Conservation (phyloP, 345 rosid species). For the Pseudoturritis turrita region DNA sequence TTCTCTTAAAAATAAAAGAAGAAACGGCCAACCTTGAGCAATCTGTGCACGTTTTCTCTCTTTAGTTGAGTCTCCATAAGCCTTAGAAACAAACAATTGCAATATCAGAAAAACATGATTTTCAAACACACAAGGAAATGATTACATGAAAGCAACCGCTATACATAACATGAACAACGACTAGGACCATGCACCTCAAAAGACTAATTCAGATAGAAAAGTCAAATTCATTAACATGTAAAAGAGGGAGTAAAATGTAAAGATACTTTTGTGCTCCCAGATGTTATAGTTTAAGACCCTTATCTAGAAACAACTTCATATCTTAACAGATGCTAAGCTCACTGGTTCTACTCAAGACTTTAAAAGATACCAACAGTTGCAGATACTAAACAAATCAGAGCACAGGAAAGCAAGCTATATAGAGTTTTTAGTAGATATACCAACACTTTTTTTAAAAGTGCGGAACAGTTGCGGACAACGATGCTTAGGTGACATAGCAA, state of each 20-base stretch:
- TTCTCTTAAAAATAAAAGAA: not conserved
- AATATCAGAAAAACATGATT: constrained; percentile 18
- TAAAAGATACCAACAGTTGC: not conserved
- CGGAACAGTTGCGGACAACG: not conserved
- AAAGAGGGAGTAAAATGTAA: not conserved
- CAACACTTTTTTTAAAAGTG: not conserved
- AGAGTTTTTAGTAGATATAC: not conserved
- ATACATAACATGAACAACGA: not conserved
- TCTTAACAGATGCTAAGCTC: not conserved
- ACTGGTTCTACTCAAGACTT: not conserved
- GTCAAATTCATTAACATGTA: not conserved
- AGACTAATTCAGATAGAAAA: not conserved
- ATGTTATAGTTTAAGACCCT: constrained; percentile 1
- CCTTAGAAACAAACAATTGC: constrained; percentile 43
- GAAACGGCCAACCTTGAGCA: constrained; percentile 73
- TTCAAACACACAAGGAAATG: not conserved
- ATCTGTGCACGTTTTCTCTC: constrained; percentile 90
- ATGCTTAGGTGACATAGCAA: constrained; percentile 1
- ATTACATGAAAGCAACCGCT: not conserved
- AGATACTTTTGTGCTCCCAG: not conserved
- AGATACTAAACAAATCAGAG: not conserved
- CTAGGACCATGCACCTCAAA: constrained; percentile 7
- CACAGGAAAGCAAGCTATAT: not conserved
- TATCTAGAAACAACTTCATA: not conserved
- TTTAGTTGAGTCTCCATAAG: constrained; percentile 90